phyloP scores from a whole-genome alignment of 306 rosid genomes.

The Cucumis melo region DNA sequence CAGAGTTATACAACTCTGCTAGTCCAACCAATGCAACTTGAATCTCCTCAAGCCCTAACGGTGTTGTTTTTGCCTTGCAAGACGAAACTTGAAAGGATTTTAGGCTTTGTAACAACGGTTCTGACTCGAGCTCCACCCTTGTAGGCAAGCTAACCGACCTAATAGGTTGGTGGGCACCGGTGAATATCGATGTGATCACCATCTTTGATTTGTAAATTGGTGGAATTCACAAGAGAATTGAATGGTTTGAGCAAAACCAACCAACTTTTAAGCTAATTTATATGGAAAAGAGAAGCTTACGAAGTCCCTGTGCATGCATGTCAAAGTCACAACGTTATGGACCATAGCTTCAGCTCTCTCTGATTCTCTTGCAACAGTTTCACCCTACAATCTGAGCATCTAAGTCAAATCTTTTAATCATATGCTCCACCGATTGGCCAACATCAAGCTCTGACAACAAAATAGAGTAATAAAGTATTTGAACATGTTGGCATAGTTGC shows the following conservation, averaged over 20 bases:
- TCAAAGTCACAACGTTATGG: not conserved
- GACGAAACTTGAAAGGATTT: slow-evolving; percentile 18
- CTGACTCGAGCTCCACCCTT: slow-evolving; percentile 36
- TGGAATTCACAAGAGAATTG: not conserved
- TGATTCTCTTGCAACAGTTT: slow-evolving; percentile 17
- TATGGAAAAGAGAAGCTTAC: not conserved
- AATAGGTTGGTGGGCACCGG: slow-evolving; percentile 27
- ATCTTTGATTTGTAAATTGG: not conserved
- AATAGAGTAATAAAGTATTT: not conserved
- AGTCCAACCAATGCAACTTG: slow-evolving; percentile 37
- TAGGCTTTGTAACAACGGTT: slow-evolving; percentile 32
- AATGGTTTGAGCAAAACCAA: slow-evolving; percentile 2
- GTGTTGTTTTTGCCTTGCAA: slow-evolving; percentile 6
- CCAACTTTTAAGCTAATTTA: not conserved
- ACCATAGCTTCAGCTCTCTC: not conserved
- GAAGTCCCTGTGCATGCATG: not conserved
- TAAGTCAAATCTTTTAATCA: slow-evolving; percentile 6
- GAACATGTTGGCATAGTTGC: slow-evolving; percentile 3
- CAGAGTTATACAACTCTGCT: slow-evolving; percentile 38
- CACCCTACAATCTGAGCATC: slow-evolving; percentile 10
- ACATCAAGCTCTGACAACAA: slow-evolving; percentile 8
- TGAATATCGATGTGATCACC: slow-evolving; percentile 5
- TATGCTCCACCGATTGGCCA: not conserved
- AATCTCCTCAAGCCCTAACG: slow-evolving; percentile 26
- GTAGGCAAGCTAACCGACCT: slow-evolving; percentile 77